These are phyloP conservation scores for Pleurotus tuoliensis DNA, from an alignment of 768 basidiomycete species.

Conservation along the genomic window DNA sequence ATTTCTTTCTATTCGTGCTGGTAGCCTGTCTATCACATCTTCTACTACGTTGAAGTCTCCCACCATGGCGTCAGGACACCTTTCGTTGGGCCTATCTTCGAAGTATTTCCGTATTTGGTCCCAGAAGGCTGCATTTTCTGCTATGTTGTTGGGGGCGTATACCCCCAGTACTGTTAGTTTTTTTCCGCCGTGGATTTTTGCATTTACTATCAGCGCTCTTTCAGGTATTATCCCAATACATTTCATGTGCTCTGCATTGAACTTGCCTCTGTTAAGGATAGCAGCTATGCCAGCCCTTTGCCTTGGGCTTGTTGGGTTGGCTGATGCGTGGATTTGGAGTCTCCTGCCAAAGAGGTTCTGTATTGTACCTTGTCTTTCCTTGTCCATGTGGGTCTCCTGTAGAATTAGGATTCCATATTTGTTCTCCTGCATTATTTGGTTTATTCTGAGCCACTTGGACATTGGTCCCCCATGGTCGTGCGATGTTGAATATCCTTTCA, in stretches of 20 bases:
- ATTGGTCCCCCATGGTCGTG: neutral
- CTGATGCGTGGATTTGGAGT: too few species aligned
- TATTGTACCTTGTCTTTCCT: conserved; percentile 4
- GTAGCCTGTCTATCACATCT: conserved; percentile 30
- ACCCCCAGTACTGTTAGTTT: conserved; percentile 24
- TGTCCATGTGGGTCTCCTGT: conserved; percentile 28
- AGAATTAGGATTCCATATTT: conserved; percentile 24
- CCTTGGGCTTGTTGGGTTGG: conserved; percentile 13
- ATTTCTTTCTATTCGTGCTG: conserved; percentile 16
- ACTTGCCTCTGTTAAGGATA: conserved; percentile 26
- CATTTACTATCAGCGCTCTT: conserved; percentile 16
- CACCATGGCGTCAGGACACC: conserved; percentile 27
- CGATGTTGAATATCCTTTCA: conserved; percentile 14
- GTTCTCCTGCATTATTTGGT: conserved; percentile 20
- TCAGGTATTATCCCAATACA: conserved; percentile 20
- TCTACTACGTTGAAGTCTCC: conserved; percentile 43
- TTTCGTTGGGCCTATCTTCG: neutral
- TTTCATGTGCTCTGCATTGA: conserved; percentile 11
- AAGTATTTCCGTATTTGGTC: conserved; percentile 11
- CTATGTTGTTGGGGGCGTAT: conserved; percentile 29
- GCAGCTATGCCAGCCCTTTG: conserved; percentile 27
- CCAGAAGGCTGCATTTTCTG: conserved; percentile 29
- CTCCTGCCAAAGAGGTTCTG: neutral
- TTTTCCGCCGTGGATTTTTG: conserved; percentile 14
- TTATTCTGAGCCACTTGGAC: conserved; percentile 22